Conservation (phyloP, 208 protist genomes). For the Crithidia bombi region DNA sequence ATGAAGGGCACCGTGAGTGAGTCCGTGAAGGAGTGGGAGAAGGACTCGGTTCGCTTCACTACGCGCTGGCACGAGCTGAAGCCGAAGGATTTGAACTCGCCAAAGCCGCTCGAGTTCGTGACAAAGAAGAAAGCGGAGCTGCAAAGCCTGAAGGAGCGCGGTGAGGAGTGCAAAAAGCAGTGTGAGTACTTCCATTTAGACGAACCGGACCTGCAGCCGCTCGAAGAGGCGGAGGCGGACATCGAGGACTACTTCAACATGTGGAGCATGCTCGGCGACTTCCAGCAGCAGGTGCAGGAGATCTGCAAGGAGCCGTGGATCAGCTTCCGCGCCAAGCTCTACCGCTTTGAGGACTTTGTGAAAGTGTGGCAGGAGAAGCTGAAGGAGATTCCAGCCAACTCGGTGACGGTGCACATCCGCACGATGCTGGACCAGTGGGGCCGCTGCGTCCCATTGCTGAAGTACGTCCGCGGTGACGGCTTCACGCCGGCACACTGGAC, state of each 20-base stretch:
- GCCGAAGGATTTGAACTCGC: conserved; percentile 87
- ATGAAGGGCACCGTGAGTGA: conserved; percentile 71
- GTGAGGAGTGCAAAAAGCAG: conserved; percentile 84
- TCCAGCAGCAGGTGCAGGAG: conserved; percentile 79
- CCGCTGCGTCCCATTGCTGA: conserved; percentile 86
- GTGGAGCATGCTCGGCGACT: conserved; percentile 91
- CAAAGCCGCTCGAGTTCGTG: conserved; percentile 81
- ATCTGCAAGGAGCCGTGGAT: conserved; percentile 93
- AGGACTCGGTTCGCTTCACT: conserved; percentile 90
- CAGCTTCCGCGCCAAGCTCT: conserved; percentile 92
- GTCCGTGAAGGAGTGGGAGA: conserved; percentile 79
- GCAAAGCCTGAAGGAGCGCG: conserved; percentile 60
- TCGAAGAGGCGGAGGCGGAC: conserved; percentile 83
- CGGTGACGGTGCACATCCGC: conserved; percentile 89
- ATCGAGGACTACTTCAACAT: conserved; percentile 86
- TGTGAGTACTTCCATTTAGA: conserved; percentile 94
- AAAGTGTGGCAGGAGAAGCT: conserved; percentile 92
- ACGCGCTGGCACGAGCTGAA: conserved; percentile 95
- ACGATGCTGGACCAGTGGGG: conserved; percentile 88
- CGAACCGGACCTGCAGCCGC: conserved; percentile 76
- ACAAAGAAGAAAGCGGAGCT: conserved; percentile 86
- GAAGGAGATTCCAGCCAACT: conserved; percentile 73
- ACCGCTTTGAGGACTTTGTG: conserved; percentile 96
- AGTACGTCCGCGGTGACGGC: conserved; percentile 95
- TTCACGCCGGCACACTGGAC: conserved; percentile 96